Evolutionary conservation across 1,139 yeast species (phyloP), one percentile per base, ranked within the genome.

Genomic region (Geotrichum restrictum): DNA sequence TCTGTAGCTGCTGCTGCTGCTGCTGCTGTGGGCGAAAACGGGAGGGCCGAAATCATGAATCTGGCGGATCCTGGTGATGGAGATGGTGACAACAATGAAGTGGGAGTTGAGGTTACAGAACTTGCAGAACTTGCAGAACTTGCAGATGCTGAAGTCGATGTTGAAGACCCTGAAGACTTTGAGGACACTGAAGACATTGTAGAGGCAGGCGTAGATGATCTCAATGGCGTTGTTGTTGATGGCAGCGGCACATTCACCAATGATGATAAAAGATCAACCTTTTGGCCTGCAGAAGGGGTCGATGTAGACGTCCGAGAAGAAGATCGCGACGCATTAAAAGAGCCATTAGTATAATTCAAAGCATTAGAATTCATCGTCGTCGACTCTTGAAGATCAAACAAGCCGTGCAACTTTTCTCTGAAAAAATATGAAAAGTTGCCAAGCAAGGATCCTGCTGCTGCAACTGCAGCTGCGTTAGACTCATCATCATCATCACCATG

Each of bases 341-440:
- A n/a, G n/a, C n/a, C n/a, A n/a, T n/a, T n/a, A n/a, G n/a, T n/a
- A n/a, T n/a, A n/a, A n/a, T n/a, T n/a, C n/a, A n/a, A n/a, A n/a
- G n/a, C n/a, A n/a, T n/a, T n/a, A 36, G 39, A 36, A 33, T 5
- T 13, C 11, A 5, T 14, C 36, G 36, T 33, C 36, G 36, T 4
- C 5, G 36, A 11, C 5, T 33, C 16, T 13, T 24, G 39, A 33
- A 33, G 42, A 3, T 46, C 49, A 46, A 39, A 46, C n/a, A 39
- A 13, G 21, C 45, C 45, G 21, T 32, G 22, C n/a, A 39, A 39
- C 18, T 38, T 38, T 32, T 39, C 49, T 6, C 49, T 43, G 21
- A 46, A 46, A 14, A 18, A 46, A 21, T 10, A 39, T n/a, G 49
- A 46, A 46, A 46, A 39, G 10, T 39, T 38, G 14, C 45, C 36